phyloP scores from a whole-genome alignment of 768 basidiomycete species.

The Mycena capillaripes region DNA sequence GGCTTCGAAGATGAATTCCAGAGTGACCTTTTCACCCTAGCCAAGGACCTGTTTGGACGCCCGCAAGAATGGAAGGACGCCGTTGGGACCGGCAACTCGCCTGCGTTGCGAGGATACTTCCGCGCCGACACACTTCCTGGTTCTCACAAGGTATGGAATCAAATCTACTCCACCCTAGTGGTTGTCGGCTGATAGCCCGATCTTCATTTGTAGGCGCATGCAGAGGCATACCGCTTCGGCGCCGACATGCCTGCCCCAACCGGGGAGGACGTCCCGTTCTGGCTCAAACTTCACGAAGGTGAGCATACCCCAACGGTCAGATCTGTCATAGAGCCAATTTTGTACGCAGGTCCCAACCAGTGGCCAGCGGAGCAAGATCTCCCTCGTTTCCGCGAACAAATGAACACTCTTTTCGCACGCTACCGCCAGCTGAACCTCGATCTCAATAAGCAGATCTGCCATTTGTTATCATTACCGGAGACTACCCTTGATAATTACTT shows the following conservation, averaged over 20 bases:
- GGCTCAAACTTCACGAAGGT: conserved; percentile 48
- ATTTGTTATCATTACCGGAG: conserved; percentile 41
- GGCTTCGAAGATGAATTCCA: conserved; percentile 44
- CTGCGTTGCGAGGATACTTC: conserved; percentile 45
- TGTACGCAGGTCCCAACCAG: conserved; percentile 45
- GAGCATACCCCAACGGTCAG: background rate
- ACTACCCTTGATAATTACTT: conserved; percentile 42
- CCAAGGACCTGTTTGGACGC: conserved; percentile 40
- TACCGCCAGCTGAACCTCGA: conserved; percentile 43
- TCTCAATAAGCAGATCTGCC: conserved; percentile 47
- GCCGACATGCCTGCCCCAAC: conserved; percentile 41
- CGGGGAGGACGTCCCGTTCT: conserved; percentile 43
- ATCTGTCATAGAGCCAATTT: background rate
- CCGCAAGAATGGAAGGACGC: conserved; percentile 44
- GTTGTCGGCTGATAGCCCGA: background rate
- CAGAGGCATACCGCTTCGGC: conserved; percentile 48
- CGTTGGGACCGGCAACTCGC: conserved; percentile 42
- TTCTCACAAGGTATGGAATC: conserved; percentile 43
- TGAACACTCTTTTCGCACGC: conserved; percentile 45
- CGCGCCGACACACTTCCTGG: conserved; percentile 43
- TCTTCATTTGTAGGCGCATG: conserved; percentile 40
- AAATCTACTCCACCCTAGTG: background rate
- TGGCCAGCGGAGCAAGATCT: conserved; percentile 45
- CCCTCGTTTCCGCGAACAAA: conserved; percentile 42
- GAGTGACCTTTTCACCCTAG: conserved; percentile 39